These are phyloP conservation scores for Geoglossum cookeanum DNA, from an alignment of 2,329 filamentous ascomycete species.

Conservation along the genomic window DNA sequence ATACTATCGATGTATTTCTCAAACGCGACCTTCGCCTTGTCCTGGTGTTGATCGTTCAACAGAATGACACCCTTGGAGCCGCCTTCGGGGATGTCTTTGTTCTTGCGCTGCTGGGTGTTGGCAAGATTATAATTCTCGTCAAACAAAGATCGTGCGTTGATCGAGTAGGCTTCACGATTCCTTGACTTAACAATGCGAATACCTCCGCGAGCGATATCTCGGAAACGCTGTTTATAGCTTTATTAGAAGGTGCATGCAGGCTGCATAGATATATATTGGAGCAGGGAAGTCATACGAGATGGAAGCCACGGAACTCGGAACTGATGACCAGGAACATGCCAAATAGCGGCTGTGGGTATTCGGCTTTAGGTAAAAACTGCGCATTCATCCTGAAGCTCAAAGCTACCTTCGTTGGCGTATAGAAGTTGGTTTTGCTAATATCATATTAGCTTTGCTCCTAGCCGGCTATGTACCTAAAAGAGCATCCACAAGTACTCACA, in stretches of 20 bases:
- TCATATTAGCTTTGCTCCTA: not conserved
- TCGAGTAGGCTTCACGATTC: slow-evolving; percentile 85
- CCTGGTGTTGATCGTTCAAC: slow-evolving; percentile 82
- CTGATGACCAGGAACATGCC: slow-evolving; percentile 98
- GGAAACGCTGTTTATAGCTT: slow-evolving; percentile 41
- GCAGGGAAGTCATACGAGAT: slow-evolving; percentile 31
- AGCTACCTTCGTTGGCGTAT: slow-evolving; percentile 95
- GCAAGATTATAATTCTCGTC: slow-evolving; percentile 98
- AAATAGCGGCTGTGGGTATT: slow-evolving; percentile 85
- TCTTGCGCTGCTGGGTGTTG: slow-evolving; percentile 97
- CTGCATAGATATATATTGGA: not conserved
- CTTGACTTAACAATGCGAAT: slow-evolving; percentile 98
- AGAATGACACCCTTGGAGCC: slow-evolving; percentile 96
- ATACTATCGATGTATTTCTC: slow-evolving; percentile 99
- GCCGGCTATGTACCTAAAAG: not conserved
- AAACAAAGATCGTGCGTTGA: slow-evolving; percentile 90
- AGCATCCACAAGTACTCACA: slow-evolving; percentile 20
- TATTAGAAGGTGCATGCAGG: not conserved
- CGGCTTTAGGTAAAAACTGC: slow-evolving; percentile 68
- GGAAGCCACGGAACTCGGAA: slow-evolving; percentile 91
- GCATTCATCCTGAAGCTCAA: slow-evolving; percentile 90
- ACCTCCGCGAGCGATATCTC: slow-evolving; percentile 88
- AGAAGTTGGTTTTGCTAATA: slow-evolving; percentile 74
- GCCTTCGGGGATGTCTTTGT: slow-evolving; percentile 98
- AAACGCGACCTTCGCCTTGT: slow-evolving; percentile 79